Evolutionary conservation across 306 rosid species (phyloP), one percentile per base, ranked within the genome.

Genomic region (Phaseolus lunatus): DNA sequence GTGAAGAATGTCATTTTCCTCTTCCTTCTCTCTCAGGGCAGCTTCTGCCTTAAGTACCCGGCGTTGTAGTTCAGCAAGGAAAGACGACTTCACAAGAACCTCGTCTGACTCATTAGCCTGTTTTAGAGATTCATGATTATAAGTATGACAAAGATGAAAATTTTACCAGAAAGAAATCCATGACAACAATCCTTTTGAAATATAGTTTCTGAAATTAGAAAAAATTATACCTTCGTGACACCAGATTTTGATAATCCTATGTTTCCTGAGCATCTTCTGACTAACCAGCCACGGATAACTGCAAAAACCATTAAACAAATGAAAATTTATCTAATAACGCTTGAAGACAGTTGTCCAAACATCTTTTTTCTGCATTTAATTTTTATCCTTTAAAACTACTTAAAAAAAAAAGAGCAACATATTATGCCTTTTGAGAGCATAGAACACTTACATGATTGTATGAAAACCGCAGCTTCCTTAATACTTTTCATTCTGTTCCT

Each of bases 1-100:
- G 71, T 91, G 92, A 77, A 95, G 99, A 72, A 95, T 95, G 88
- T 95, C 99, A 77, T 95, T 95, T 85, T 95, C 99, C 78, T 92
- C 98, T 84, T 92, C 99, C 87, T 95, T 95, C 78, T 90, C 98
- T 83, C 98, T 88, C 78, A 95, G 80, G 72, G 88, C 83, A 81
- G 96, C 99, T 86, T 95, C 99, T 3, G 99, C 97, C 84, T 86
- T 95, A 7, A 95, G 96, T 70, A 95, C 98, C 27, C 98, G 93
- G 52, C 96, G 97, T 33, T 96, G 99, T 77, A 96, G 78, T 75
- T 96, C 99, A 75, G 98, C 81, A 29, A 96, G 88, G 84, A 92
- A 91, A 26, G 98, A 92, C n/a, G 97, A 85, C 88, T 96, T 96
- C 64, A 96, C 99, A 61, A 92, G 85, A 81, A 92, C 98, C 78